A percentile compares a stretch with the other conserved stretches of the same genome.
phyloP scores from a whole-genome alignment of 163 green algal species.

The Chlorella variabilis region DNA sequence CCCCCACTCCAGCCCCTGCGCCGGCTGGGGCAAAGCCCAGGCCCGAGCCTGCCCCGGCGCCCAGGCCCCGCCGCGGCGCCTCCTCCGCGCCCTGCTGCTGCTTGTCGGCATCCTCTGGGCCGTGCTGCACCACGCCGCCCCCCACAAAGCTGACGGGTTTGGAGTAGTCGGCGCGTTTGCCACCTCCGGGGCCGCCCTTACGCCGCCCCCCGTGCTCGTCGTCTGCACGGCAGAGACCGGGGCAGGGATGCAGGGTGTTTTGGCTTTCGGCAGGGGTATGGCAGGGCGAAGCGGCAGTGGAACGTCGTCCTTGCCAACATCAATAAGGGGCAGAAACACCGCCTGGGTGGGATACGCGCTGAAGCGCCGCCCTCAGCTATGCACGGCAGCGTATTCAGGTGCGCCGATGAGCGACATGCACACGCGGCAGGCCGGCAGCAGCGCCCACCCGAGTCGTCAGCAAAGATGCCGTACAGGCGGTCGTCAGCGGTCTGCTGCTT shows the following conservation, averaged over 20 bases:
- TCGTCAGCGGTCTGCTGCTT: slow-evolving; percentile 83
- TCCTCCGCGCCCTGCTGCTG: slow-evolving; percentile 5
- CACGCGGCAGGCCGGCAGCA: background rate
- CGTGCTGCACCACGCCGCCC: slow-evolving; percentile 63
- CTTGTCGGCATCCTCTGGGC: slow-evolving; percentile 33
- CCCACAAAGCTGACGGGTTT: slow-evolving; percentile 87
- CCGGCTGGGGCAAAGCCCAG: slow-evolving; percentile 30
- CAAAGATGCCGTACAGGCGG: slow-evolving; percentile 89
- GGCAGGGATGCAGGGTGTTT: slow-evolving; percentile 6
- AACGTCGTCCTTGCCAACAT: too few species aligned
- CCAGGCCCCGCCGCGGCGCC: background rate
- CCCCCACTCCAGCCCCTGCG: slow-evolving; percentile 35
- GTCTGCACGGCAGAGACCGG: slow-evolving; percentile 9
- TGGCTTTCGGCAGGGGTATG: too few species aligned
- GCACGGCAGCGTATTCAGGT: too few species aligned
- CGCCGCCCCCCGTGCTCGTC: slow-evolving; percentile 52
- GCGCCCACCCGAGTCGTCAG: slow-evolving; percentile 56
- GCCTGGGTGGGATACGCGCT: too few species aligned
- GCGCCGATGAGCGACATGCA: too few species aligned
- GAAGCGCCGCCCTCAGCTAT: too few species aligned
- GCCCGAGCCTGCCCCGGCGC: slow-evolving; percentile 5
- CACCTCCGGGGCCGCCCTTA: slow-evolving; percentile 26
- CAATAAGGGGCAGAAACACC: slow-evolving; percentile 19
- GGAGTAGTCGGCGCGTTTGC: slow-evolving; percentile 73
- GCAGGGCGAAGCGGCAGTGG: too few species aligned